These are phyloP conservation scores for Gamsiella multidivaricata DNA, from an alignment of 192 early-diverging fungal genomes.

Conservation along the genomic window DNA sequence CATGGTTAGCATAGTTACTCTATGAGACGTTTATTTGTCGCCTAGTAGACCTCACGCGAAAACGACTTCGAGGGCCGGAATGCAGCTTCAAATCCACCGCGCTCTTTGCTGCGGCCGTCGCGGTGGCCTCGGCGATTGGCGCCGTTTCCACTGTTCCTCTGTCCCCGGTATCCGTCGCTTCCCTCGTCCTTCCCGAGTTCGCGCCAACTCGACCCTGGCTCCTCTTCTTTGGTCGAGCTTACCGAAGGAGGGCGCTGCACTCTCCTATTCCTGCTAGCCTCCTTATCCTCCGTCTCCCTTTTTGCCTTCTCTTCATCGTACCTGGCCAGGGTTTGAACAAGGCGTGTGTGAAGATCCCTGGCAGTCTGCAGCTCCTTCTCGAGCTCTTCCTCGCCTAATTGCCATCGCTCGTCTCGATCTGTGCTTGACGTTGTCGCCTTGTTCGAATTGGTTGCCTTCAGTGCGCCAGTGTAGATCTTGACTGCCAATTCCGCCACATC, in stretches of 20 bases:
- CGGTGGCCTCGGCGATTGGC: no score
- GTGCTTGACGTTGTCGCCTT: background rate
- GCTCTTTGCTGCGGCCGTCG: background rate
- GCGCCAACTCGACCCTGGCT: no score
- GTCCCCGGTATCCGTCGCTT: no score
- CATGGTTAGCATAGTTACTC: no score
- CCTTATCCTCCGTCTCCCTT: conserved; percentile 4
- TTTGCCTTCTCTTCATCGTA: conserved; percentile 11
- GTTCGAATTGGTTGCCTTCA: background rate
- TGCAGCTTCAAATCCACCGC: background rate
- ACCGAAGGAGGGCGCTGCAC: background rate
- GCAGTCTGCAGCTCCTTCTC: background rate
- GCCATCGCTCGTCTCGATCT: background rate
- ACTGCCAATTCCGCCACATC: conserved; percentile 23
- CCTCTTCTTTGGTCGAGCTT: background rate
- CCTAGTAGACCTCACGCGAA: background rate
- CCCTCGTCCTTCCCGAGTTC: no score
- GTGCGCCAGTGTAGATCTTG: conserved; percentile 5
- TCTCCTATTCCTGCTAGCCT: background rate
- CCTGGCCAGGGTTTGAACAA: background rate
- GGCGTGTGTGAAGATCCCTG: background rate
- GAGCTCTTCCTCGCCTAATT: no score
- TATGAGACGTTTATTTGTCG: no score
- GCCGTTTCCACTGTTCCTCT: no score
- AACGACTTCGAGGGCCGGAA: background rate